Evolutionary conservation across 805 yeast genomes (phyloP).

Genomic region (Metschnikowia corniflorae): DNA sequence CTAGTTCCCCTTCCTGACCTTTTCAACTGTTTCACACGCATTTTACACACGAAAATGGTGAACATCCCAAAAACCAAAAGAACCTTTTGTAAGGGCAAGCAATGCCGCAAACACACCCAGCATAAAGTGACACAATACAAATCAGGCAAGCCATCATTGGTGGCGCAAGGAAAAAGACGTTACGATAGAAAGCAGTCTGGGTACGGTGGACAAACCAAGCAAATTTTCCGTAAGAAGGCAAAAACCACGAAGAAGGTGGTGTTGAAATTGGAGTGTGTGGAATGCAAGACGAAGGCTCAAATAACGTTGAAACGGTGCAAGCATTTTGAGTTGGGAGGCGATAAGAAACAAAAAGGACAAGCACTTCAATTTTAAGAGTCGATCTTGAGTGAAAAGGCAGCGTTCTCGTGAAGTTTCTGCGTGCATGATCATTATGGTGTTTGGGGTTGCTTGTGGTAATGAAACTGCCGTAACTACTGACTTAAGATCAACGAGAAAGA

Average conservation of each 20-base stretch:
- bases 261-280: conserved; percentile 97
- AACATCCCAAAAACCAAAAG: conserved; percentile 99
- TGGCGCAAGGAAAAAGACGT: conserved; percentile 99
- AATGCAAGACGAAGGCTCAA: conserved; percentile 98
- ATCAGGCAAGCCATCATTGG: conserved; percentile 99
- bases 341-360: conserved; percentile 99
- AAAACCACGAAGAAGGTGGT: conserved; percentile 99
- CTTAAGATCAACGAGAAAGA: too few species aligned
- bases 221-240: conserved; percentile 99
- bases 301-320: conserved; percentile 98
- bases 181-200: conserved; percentile 99
- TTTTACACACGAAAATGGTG: conserved; percentile 50
- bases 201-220: conserved; percentile 99
- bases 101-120: conserved; percentile 99
- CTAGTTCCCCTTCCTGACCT: too few species aligned
- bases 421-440: too few species aligned
- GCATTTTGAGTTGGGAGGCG: conserved; percentile 99
- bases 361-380: conserved; percentile 97
- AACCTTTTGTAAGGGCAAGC: conserved; percentile 99
- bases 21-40: too few species aligned
- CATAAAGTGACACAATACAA: conserved; percentile 99
- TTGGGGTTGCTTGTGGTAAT: too few species aligned
- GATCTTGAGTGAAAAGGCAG: too few species aligned
- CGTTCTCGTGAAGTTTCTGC: too few species aligned
- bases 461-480: too few species aligned